Base-by-base conservation (phyloP, 139 green algal genomes). In the Prasinococcaceae sp. region DNA sequence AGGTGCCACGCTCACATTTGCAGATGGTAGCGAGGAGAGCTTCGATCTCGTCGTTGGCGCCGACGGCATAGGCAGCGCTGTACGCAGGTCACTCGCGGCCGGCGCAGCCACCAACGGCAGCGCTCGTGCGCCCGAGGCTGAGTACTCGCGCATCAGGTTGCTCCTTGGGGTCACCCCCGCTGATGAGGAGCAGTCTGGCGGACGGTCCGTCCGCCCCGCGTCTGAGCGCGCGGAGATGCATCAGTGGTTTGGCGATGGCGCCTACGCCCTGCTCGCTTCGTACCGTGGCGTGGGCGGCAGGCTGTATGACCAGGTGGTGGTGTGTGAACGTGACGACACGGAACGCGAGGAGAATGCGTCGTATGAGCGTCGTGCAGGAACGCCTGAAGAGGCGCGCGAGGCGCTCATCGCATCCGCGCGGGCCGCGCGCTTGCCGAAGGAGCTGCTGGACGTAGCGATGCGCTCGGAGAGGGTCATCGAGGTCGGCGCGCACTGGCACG, bases 31-130 rank as follows among this genome's bases (percentile, higher is more conserved):
- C 26, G n/a, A 9, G 14, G 46, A 53, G n/a, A 20, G 40, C 17
- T 53, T 53, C 26, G 46, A 53, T 27, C 46, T 53, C 24, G 46
- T 53, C 14, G 26, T 53, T 16, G 46, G 46, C 26, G 29, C 29
- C 17, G 46, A 53, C 26, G 46, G 46, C 27, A 40, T 53, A 6
- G 5, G 46, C 16, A 41, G 26, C 6, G 4, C 19, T 12, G 26
- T 20, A 8, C 46, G 46, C 28, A 17, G 26, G n/a, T n/a, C n/a
- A 20, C 33, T 41, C 33, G 33, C 33, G 12, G 12, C 40, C 17
- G 46, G 46, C 28, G 33, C 12, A 20, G 33, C 12, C 33, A 12
- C 27, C 25, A 40, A 32, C 26, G 26, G 10, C n/a, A n/a, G 46
- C 46, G 14, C 12, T 41, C 12, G 12, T 12, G 12, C 33, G 33